phyloP scores from a whole-genome alignment of 768 basidiomycete species.

The Calocera cornea region DNA sequence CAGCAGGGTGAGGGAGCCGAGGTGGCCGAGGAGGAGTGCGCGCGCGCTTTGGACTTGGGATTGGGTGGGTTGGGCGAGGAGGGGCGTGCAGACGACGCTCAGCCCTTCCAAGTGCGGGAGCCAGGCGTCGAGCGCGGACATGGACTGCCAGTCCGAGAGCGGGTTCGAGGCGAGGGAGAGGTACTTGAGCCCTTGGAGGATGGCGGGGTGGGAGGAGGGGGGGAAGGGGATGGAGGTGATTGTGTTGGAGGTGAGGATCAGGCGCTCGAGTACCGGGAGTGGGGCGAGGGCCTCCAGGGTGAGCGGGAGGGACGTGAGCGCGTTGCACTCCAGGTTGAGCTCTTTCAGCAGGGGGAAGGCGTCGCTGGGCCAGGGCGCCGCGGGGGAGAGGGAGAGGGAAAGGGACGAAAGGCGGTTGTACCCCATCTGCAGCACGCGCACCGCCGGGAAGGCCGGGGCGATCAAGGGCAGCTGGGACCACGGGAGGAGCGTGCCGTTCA shows the following conservation, averaged over 20 bases:
- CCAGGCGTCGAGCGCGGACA: constrained; percentile 57
- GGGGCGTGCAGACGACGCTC: constrained; percentile 47
- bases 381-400: neutral
- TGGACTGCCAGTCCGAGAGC: constrained; percentile 42
- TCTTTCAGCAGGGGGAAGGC: constrained; percentile 32
- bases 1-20: constrained; percentile 46
- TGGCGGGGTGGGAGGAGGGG: constrained; percentile 22
- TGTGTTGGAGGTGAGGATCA: constrained; percentile 3
- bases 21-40: constrained; percentile 50
- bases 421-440: constrained; percentile 45
- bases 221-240: neutral
- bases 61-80: constrained; percentile 33
- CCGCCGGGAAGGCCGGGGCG: constrained; percentile 11
- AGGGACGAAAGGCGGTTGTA: constrained; percentile 51
- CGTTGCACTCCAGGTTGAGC: constrained; percentile 62
- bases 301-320: constrained; percentile 42
- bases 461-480: constrained; percentile 40
- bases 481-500: constrained; percentile 57
- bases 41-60: constrained; percentile 32
- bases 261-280: constrained; percentile 28
- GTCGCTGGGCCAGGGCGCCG: constrained; percentile 15
- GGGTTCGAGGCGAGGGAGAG: constrained; percentile 52
- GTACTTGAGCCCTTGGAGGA: constrained; percentile 33
- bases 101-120: constrained; percentile 52
- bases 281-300: constrained; percentile 33